Percentiles rank a stretch among this genome's conserved stretches.
phyloP scores from a whole-genome alignment of 371 early-diverging fungal genomes.

The Mucor irregularis region DNA sequence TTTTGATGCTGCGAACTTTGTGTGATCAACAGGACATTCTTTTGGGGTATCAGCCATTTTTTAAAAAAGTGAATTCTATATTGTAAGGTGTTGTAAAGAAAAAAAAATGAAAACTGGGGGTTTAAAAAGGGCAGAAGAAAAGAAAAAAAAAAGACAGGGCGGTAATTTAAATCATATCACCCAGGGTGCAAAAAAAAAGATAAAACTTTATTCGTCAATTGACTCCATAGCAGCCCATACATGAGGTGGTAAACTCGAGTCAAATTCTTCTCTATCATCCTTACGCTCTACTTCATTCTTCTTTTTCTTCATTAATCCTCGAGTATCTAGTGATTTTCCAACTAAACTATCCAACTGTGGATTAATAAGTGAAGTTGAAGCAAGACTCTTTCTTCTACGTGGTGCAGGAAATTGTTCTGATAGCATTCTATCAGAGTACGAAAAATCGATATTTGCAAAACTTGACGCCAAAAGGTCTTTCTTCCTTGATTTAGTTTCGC shows the following conservation, averaged over 20 bases:
- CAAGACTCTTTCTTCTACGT: conserved; percentile 12
- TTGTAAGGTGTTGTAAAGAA: not conserved
- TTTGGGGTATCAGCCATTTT: not conserved
- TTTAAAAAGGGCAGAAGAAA: not conserved
- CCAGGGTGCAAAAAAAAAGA: not conserved
- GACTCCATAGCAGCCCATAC: conserved; percentile 17
- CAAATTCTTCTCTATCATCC: conserved; percentile 17
- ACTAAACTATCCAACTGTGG: conserved; percentile 24
- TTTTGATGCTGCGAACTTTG: not conserved
- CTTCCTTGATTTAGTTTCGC: conserved; percentile 8
- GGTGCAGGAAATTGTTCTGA: conserved; percentile 26
- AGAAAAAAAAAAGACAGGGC: not conserved
- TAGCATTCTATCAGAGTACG: conserved; percentile 22
- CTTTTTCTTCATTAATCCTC: conserved; percentile 18
- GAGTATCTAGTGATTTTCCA: conserved; percentile 27
- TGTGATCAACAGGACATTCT: conserved; percentile 39
- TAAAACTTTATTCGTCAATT: not conserved
- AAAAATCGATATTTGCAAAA: conserved; percentile 28
- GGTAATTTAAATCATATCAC: not conserved
- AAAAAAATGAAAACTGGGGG: not conserved
- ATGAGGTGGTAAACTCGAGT: conserved; percentile 18
- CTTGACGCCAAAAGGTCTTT: conserved; percentile 20
- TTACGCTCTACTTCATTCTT: conserved; percentile 4
- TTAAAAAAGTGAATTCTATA: not conserved
- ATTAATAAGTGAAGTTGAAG: conserved; percentile 7